These are phyloP conservation scores for Myxozyma monticola DNA, from an alignment of 805 yeast genomes.

Conservation along the genomic window DNA sequence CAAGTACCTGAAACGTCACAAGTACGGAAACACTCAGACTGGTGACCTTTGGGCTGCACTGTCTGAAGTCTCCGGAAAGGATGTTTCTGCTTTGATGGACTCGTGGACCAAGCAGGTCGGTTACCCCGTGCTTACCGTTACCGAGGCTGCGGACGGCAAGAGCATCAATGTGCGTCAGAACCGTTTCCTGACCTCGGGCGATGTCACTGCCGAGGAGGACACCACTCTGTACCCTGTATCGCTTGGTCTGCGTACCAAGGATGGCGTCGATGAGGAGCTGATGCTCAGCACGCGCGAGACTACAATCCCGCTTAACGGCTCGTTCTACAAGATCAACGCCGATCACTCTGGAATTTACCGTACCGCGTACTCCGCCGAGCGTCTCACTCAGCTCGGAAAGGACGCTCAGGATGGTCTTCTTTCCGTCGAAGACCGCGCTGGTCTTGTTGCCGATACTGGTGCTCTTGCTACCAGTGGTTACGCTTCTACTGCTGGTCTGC, in stretches of 20 bases:
- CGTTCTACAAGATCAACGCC: slow-evolving; percentile 60
- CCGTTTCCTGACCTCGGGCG: slow-evolving; percentile 65
- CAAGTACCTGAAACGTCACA: slow-evolving; percentile 59
- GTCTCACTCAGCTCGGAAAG: slow-evolving; percentile 54
- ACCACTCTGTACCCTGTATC: slow-evolving; percentile 55
- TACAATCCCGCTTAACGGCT: slow-evolving; percentile 47
- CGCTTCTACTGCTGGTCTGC: slow-evolving; percentile 49
- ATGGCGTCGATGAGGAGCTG: slow-evolving; percentile 61
- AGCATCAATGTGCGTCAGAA: slow-evolving; percentile 52
- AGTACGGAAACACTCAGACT: slow-evolving; percentile 71
- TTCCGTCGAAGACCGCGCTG: slow-evolving; percentile 61
- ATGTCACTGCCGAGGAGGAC: slow-evolving; percentile 58
- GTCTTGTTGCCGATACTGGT: slow-evolving; percentile 61
- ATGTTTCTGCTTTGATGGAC: slow-evolving; percentile 60
- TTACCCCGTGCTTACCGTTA: slow-evolving; percentile 64
- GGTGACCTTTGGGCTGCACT: slow-evolving; percentile 71
- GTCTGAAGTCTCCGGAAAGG: slow-evolving; percentile 60
- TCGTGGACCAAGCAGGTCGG: slow-evolving; percentile 76
- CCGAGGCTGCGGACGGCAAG: slow-evolving; percentile 39
- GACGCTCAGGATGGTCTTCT: slow-evolving; percentile 54
- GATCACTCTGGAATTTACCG: slow-evolving; percentile 64
- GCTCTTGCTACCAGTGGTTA: slow-evolving; percentile 57
- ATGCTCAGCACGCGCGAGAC: slow-evolving; percentile 55
- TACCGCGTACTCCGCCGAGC: slow-evolving; percentile 53
- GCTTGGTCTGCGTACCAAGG: slow-evolving; percentile 53